Evolutionary conservation across 345 rosid genomes (phyloP).

Genomic region (Psidium friedrichsthalianum): DNA sequence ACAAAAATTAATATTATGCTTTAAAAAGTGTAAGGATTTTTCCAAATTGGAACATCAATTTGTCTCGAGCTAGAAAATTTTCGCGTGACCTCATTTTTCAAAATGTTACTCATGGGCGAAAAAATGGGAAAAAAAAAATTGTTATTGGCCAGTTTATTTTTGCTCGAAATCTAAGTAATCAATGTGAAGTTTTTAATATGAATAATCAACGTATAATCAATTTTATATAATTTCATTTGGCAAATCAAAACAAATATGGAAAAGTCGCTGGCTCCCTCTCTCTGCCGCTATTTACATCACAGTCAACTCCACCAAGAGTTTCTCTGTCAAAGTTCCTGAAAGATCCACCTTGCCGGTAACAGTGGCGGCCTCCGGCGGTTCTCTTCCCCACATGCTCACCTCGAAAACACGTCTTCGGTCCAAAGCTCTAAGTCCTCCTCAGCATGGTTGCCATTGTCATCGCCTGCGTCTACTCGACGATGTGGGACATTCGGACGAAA

Average conservation of each 20-base stretch:
- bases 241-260: not conserved
- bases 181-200: not conserved
- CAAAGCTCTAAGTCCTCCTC: constrained; percentile 48
- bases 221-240: not conserved
- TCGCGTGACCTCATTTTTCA: not conserved
- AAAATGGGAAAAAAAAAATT: not conserved
- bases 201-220: not conserved
- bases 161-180: not conserved
- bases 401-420: constrained; percentile 33
- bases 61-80: not conserved
- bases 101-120: too few species aligned
- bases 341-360: constrained; percentile 11
- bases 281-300: not conserved
- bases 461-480: constrained; percentile 14
- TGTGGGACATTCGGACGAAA: constrained; percentile 71
- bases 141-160: not conserved
- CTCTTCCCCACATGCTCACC: not conserved
- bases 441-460: constrained; percentile 16
- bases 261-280: not conserved
- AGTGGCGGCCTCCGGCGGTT: constrained; percentile 37
- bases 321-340: not conserved
- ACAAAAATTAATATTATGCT: not conserved
- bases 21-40: not conserved
- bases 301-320: not conserved
- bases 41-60: not conserved